These are phyloP conservation scores for Colletotrichum somersetense DNA, from an alignment of 2,329 filamentous ascomycete genomes.

Conservation along the genomic window DNA sequence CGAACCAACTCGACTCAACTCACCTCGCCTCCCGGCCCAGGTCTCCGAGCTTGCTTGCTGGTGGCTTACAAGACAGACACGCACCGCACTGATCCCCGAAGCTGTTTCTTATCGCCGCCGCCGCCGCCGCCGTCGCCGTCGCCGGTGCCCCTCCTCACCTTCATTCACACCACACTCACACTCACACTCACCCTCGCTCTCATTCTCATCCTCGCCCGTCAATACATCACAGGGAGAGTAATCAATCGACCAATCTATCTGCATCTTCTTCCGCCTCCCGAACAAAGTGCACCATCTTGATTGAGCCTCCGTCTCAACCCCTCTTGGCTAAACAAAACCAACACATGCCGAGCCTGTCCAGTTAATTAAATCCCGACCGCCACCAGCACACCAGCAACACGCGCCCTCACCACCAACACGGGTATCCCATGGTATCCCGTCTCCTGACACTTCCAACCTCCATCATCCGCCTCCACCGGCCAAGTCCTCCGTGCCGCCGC, in stretches of 20 bases:
- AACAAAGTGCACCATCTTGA: background rate
- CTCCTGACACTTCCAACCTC: slow-evolving; percentile 28
- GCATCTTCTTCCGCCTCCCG: background rate
- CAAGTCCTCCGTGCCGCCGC: background rate
- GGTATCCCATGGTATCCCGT: slow-evolving; percentile 31
- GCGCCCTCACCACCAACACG: slow-evolving; percentile 8
- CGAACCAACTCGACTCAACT: background rate
- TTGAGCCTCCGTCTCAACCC: background rate
- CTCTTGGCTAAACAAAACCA: background rate
- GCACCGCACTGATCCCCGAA: background rate
- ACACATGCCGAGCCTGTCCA: slow-evolving; percentile 4
- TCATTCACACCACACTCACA: background rate
- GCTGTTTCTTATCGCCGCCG: slow-evolving; percentile 7
- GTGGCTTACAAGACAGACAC: too few relatives aligned
- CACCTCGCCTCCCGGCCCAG: background rate
- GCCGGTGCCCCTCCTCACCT: background rate
- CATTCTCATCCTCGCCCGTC: background rate
- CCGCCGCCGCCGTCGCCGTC: background rate
- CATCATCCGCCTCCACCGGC: slow-evolving; percentile 23
- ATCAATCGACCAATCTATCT: background rate
- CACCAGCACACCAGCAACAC: background rate
- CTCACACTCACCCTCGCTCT: background rate
- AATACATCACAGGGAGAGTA: too few relatives aligned
- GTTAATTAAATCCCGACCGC: background rate
- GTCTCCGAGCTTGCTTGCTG: background rate